Conservation (phyloP, 75 land plant genomes). For the Sequoia sempervirens region DNA sequence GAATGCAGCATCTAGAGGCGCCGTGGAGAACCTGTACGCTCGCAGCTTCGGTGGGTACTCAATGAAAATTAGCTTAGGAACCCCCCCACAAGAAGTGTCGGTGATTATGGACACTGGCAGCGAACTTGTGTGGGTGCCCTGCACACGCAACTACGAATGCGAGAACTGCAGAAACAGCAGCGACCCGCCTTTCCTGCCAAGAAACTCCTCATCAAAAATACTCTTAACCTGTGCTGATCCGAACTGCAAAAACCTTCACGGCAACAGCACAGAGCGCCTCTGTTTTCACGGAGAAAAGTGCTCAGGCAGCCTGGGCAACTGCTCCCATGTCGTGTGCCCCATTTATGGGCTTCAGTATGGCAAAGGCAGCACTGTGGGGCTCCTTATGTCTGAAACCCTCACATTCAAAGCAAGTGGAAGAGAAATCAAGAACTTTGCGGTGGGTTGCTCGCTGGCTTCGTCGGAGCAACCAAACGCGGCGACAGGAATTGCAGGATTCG, state of each 20-base stretch:
- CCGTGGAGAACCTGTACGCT: conserved; percentile 24
- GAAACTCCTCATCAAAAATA: conserved; percentile 37
- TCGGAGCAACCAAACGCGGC: conserved; percentile 16
- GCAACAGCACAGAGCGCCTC: neutral
- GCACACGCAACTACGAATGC: conserved; percentile 41
- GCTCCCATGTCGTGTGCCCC: conserved; percentile 33
- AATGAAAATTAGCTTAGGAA: conserved; percentile 39
- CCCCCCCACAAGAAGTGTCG: conserved; percentile 44
- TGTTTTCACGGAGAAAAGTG: neutral
- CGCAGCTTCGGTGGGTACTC: conserved; percentile 55
- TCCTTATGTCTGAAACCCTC: conserved; percentile 40
- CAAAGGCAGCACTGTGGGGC: conserved; percentile 45
- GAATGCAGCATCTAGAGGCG: neutral
- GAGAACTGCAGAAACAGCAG: conserved; percentile 1
- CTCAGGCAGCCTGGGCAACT: conserved; percentile 7
- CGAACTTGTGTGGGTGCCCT: conserved; percentile 50
- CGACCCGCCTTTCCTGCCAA: conserved; percentile 35
- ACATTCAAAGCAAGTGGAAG: neutral
- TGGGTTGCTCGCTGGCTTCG: conserved; percentile 57
- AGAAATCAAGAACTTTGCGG: conserved; percentile 19
- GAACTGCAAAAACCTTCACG: conserved; percentile 41
- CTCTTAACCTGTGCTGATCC: conserved; percentile 43
- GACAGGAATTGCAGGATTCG: conserved; percentile 49
- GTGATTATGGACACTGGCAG: conserved; percentile 56
- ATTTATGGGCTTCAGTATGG: conserved; percentile 43